Conservation (phyloP, 2,329 filamentous ascomycete species). For the Calycina marina region DNA sequence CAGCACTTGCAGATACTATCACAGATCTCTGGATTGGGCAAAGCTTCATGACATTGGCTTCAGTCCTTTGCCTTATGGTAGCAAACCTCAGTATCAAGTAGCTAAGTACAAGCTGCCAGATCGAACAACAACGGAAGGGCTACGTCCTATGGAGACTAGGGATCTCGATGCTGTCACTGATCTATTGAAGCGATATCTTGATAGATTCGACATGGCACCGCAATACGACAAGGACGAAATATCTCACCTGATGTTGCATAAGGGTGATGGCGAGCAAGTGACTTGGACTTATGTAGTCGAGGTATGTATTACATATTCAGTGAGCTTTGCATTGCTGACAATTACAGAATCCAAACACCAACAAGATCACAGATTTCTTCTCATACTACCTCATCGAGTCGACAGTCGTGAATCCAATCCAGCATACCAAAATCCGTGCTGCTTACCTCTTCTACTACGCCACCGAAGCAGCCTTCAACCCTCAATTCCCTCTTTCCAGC, state of each 20-base stretch:
- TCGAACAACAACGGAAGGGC: constrained; percentile 53
- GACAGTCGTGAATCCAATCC: constrained; percentile 70
- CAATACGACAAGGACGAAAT: constrained; percentile 69
- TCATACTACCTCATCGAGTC: constrained; percentile 95
- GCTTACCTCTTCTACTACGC: constrained; percentile 98
- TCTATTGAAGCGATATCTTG: constrained; percentile 63
- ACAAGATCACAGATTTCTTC: constrained; percentile 89
- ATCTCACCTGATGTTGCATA: constrained; percentile 74
- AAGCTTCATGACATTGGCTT: constrained; percentile 94
- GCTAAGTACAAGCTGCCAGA: constrained; percentile 74
- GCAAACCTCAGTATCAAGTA: constrained; percentile 75
- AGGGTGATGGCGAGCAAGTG: constrained; percentile 60
- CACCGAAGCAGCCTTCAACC: constrained; percentile 57
- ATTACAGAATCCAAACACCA: constrained; percentile 38
- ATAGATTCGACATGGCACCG: constrained; percentile 71
- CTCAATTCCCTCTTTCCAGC: constrained; percentile 25
- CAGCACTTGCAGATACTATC: constrained; percentile 88
- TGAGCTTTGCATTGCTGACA: constrained; percentile 3
- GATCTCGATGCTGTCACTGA: constrained; percentile 65
- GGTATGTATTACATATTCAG: constrained; percentile 26
- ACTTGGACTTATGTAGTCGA: constrained; percentile 92
- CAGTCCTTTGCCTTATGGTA: constrained; percentile 69
- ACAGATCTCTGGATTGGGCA: constrained; percentile 86
- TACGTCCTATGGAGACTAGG: constrained; percentile 65
- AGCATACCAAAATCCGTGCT: constrained; percentile 67